Percentiles rank a stretch among this genome's conserved stretches.
Conservation (phyloP, 257 asterid species). For the Nicotiana attenuata region DNA sequence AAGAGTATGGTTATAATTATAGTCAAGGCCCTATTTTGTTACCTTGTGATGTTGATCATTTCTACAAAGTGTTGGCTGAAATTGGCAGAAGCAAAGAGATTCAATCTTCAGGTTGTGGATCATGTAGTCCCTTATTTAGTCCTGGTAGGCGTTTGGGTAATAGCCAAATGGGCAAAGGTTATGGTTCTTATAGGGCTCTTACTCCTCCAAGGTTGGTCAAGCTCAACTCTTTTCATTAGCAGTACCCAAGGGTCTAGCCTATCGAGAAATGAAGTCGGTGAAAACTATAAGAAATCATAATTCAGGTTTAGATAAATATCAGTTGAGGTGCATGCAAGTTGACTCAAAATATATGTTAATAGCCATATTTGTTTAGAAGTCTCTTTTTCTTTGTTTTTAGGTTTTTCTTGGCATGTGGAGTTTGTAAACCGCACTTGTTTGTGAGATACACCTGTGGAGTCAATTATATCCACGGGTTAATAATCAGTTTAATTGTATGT, state of each 20-base stretch:
- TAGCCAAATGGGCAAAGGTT: conserved; percentile 13
- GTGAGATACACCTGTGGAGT: too few relatives aligned
- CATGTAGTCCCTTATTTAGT: conserved; percentile 17
- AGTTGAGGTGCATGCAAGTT: not conserved
- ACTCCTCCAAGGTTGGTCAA: conserved; percentile 13
- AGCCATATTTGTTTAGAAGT: not conserved
- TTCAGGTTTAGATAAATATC: not conserved
- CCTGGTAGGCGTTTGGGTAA: conserved; percentile 19
- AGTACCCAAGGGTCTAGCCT: too few relatives aligned
- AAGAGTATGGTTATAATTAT: conserved; percentile 45
- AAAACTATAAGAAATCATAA: not conserved
- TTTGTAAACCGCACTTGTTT: not conserved
- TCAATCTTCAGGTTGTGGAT: not conserved
- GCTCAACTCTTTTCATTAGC: not conserved
- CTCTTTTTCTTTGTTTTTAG: not conserved
- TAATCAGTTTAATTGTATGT: too few relatives aligned
- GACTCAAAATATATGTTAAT: not conserved
- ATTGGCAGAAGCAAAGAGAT: conserved; percentile 25
- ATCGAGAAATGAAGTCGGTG: not conserved
- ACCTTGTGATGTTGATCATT: conserved; percentile 56
- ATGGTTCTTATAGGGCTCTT: conserved; percentile 5
- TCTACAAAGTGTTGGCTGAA: conserved; percentile 41
- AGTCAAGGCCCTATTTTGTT: conserved; percentile 49
- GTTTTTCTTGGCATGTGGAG: not conserved
- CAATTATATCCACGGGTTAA: too few relatives aligned